Conservation (phyloP, 2,329 filamentous ascomycete species). For the Microdochium bolleyi region DNA sequence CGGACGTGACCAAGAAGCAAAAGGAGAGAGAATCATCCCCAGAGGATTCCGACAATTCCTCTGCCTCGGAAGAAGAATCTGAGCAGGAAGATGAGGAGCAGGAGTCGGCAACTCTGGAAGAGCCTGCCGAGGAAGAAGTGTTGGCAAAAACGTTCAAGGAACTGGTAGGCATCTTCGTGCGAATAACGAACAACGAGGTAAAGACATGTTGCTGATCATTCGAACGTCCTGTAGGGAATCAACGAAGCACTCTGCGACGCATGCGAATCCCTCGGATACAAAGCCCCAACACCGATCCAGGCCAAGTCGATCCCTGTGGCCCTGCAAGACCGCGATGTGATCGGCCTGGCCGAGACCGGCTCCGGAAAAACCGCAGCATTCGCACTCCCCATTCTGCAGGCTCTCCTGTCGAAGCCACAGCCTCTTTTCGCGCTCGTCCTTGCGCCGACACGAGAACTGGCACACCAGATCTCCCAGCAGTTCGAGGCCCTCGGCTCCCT, state of each 20-base stretch:
- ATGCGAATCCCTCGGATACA: constrained; percentile 76
- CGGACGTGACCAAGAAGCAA: constrained; percentile 4
- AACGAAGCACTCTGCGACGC: constrained; percentile 85
- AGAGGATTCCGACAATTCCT: not conserved
- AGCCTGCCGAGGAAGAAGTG: constrained; percentile 11
- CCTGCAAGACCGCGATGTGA: constrained; percentile 74
- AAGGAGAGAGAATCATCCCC: not conserved
- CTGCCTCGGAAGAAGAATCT: not conserved
- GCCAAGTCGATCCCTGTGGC: constrained; percentile 75
- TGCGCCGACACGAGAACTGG: constrained; percentile 87
- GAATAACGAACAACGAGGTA: not conserved
- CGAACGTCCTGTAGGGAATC: constrained; percentile 50
- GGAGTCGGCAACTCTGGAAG: constrained; percentile 13
- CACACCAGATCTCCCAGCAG: constrained; percentile 80
- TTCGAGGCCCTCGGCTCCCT: constrained; percentile 83
- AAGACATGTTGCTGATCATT: constrained; percentile 3
- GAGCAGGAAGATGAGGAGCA: not conserved
- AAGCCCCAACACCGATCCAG: constrained; percentile 82
- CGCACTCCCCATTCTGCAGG: constrained; percentile 84
- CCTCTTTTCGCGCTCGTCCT: constrained; percentile 82
- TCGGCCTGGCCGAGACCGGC: constrained; percentile 91
- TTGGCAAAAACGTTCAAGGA: constrained; percentile 58
- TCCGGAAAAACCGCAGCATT: constrained; percentile 96
- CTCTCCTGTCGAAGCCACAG: constrained; percentile 80
- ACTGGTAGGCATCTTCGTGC: constrained; percentile 30